Evolutionary conservation across 2,329 filamentous ascomycete genomes (phyloP).

Genomic region (Lecanosticta acicola): DNA sequence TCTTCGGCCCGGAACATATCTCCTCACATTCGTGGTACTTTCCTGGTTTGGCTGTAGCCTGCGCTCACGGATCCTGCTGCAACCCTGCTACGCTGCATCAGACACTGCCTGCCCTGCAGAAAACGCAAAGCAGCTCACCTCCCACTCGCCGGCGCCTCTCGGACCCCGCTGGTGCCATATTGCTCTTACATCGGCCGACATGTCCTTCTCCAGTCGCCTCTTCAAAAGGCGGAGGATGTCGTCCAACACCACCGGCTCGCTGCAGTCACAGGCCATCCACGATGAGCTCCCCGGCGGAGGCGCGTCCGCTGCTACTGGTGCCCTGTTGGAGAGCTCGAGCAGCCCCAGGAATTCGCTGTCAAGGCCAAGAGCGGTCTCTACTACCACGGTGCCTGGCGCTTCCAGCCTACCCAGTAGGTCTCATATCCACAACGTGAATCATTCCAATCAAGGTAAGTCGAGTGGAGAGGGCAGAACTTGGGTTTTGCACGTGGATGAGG

Average conservation of each 20-base stretch:
- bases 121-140: not conserved
- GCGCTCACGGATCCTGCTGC: no score
- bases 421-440: conserved; percentile 32
- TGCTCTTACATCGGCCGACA: conserved; percentile 11
- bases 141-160: no score
- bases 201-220: conserved; percentile 15
- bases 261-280: conserved; percentile 1
- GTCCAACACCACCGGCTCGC: conserved; percentile 8
- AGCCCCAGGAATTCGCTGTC: not conserved
- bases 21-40: no score
- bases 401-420: conserved; percentile 30
- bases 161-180: conserved; percentile 12
- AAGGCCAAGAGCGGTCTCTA: conserved; percentile 10
- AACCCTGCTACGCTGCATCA: no score
- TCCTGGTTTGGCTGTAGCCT: no score
- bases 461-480: not conserved
- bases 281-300: conserved; percentile 10
- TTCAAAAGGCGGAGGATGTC: conserved; percentile 23
- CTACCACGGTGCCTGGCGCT: conserved; percentile 5
- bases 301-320: not conserved
- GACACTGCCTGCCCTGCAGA: not conserved
- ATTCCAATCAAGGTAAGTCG: conserved; percentile 20
- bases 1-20: no score
- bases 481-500: not conserved
- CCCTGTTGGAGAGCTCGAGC: not conserved